A percentile compares a stretch with the other conserved stretches of the same genome.
Evolutionary conservation across 2,329 filamentous ascomycete genomes (phyloP).

Genomic region (Sporothrix humicola): DNA sequence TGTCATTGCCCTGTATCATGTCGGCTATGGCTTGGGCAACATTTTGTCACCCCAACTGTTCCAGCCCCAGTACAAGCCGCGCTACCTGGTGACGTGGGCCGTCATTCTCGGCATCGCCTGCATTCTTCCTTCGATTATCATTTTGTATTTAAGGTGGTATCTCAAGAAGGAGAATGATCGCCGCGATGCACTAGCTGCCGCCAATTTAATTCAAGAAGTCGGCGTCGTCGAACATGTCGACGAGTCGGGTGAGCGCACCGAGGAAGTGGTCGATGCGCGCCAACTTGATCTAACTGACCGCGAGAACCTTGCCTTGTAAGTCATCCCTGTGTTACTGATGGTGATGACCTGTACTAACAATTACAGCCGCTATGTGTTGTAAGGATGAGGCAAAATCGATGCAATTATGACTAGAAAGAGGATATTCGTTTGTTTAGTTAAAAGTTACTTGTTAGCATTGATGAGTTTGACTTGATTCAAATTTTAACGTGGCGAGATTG

Average conservation of each 20-base stretch:
- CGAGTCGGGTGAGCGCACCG: constrained; percentile 21
- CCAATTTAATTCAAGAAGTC: constrained; percentile 27
- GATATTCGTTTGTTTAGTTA: not conserved
- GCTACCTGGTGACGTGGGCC: constrained; percentile 42
- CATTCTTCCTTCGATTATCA: constrained; percentile 34
- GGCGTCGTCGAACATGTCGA: constrained; percentile 34
- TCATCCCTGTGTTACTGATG: not conserved
- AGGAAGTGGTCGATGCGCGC: constrained; percentile 30
- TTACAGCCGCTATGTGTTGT: constrained; percentile 14
- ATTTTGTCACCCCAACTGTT: constrained; percentile 69
- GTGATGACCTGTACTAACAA: not conserved
- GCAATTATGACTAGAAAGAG: too few relatives aligned
- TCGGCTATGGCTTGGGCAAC: constrained; percentile 66
- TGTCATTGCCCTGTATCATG: constrained; percentile 65
- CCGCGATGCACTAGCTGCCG: constrained; percentile 30
- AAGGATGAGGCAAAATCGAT: not conserved
- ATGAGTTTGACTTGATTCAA: not conserved
- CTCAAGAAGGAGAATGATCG: constrained; percentile 34
- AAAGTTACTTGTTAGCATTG: not conserved
- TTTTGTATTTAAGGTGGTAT: constrained; percentile 36
- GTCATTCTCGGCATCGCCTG: constrained; percentile 35
- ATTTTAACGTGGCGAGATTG: too few relatives aligned
- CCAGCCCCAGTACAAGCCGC: constrained; percentile 56
- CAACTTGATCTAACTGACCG: constrained; percentile 35
- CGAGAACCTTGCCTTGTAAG: constrained; percentile 34